Conservation (phyloP, 768 basidiomycete genomes). For the Macrolepiota dolichaula region DNA sequence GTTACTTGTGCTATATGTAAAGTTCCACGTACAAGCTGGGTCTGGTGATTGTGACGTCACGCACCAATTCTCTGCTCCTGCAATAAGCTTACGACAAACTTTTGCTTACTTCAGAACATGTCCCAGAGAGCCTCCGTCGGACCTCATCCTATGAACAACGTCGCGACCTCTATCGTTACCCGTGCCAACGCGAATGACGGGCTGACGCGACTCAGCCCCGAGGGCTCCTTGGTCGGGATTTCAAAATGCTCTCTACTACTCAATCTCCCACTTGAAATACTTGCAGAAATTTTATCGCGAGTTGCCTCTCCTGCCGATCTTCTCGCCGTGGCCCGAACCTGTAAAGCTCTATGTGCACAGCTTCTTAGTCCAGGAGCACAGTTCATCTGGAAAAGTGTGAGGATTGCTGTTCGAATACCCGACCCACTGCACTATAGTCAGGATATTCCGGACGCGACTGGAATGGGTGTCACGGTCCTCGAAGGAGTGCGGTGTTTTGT, state of each 20-base stretch:
- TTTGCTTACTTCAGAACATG: too few relatives aligned
- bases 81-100: too few relatives aligned
- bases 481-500: not conserved
- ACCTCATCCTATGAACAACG: not conserved
- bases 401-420: not conserved
- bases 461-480: not conserved
- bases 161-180: not conserved
- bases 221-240: not conserved
- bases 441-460: not conserved
- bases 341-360: too few relatives aligned
- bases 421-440: not conserved
- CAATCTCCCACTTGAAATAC: slow-evolving; percentile 55
- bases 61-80: too few relatives aligned
- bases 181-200: not conserved
- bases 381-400: too few relatives aligned
- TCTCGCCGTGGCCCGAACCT: slow-evolving; percentile 52
- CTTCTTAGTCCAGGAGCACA: not conserved
- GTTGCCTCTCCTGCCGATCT: too few relatives aligned
- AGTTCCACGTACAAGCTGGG: too few relatives aligned
- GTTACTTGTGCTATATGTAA: too few relatives aligned
- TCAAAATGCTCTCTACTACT: too few relatives aligned
- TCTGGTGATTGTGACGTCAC: too few relatives aligned
- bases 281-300: slow-evolving; percentile 59
- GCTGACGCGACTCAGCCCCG: not conserved
- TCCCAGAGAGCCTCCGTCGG: too few relatives aligned